Conservation (phyloP, 495 filamentous ascomycete species). For the Terfezia claveryi region DNA sequence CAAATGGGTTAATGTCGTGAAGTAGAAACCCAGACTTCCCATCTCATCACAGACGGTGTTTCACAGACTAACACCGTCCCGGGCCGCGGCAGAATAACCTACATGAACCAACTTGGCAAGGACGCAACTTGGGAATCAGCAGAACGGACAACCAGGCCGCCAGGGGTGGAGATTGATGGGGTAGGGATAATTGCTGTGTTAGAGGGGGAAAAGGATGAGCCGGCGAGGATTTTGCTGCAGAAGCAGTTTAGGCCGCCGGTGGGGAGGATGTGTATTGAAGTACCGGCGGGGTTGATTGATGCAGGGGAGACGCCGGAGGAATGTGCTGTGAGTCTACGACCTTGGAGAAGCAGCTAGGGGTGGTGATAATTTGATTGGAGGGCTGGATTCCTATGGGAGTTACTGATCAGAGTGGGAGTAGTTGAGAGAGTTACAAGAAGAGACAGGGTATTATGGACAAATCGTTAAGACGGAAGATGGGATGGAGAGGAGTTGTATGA, state of each 20-base stretch:
- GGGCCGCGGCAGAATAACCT: slow-evolving; percentile 23
- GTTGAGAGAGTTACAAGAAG: slow-evolving; percentile 65
- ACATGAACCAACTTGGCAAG: slow-evolving; percentile 45
- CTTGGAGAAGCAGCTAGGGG: no score
- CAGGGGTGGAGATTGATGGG: slow-evolving; percentile 52
- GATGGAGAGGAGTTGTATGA: slow-evolving; percentile 44
- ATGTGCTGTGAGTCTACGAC: slow-evolving; percentile 33
- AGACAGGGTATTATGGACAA: slow-evolving; percentile 72
- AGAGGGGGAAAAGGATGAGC: slow-evolving; percentile 29
- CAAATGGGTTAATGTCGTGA: no score
- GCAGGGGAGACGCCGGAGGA: slow-evolving; percentile 55
- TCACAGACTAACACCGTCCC: no score
- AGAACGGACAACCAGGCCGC: slow-evolving; percentile 51
- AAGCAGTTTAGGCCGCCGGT: slow-evolving; percentile 78
- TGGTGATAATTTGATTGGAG: no score
- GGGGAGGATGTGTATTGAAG: slow-evolving; percentile 54
- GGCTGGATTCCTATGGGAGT: no score
- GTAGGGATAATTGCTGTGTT: slow-evolving; percentile 82
- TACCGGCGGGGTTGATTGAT: slow-evolving; percentile 74
- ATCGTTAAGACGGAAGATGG: slow-evolving; percentile 20
- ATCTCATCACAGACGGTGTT: no score
- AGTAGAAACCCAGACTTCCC: no score
- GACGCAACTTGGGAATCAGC: slow-evolving; percentile 62
- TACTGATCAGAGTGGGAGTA: no score
- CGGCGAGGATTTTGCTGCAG: slow-evolving; percentile 48